These are phyloP conservation scores for Apophysomyces sp. DNA, from an alignment of 371 early-diverging fungal species.

Conservation along the genomic window DNA sequence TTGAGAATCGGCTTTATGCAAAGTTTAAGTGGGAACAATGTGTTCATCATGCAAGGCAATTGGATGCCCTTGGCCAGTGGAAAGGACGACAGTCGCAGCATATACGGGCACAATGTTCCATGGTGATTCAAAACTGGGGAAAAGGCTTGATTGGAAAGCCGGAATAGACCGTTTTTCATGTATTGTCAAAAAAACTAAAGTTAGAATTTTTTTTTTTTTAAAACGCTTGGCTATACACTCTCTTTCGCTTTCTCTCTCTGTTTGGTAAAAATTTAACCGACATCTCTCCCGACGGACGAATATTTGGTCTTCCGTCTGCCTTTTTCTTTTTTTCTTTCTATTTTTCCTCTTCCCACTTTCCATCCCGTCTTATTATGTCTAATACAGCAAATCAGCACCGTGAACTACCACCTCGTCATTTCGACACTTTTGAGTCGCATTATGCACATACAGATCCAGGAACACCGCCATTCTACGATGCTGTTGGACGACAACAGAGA, in stretches of 20 bases:
- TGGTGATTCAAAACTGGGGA: conserved; percentile 50
- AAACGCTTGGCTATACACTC: not conserved
- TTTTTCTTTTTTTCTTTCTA: not conserved
- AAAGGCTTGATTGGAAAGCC: conserved; percentile 42
- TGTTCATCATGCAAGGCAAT: conserved; percentile 45
- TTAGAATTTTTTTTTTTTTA: not conserved
- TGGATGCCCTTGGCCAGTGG: conserved; percentile 46
- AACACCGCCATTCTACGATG: not conserved
- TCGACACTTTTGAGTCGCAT: not conserved
- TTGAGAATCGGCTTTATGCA: conserved; percentile 45
- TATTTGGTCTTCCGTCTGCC: not conserved
- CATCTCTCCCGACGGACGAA: not conserved
- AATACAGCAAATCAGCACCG: not conserved
- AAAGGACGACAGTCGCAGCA: conserved; percentile 31
- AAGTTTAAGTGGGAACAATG: conserved; percentile 53
- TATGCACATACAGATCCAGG: not conserved
- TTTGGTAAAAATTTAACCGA: not conserved
- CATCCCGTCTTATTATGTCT: not conserved
- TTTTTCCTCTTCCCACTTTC: not conserved
- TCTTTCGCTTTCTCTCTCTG: not conserved
- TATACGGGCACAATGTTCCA: conserved; percentile 40
- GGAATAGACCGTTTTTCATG: conserved; percentile 12
- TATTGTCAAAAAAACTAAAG: conserved; percentile 3
- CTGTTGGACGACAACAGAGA: not conserved
- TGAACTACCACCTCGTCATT: not conserved